Conservation (phyloP, 2,329 filamentous ascomycete genomes). For the Pseudohalonectria lignicola region DNA sequence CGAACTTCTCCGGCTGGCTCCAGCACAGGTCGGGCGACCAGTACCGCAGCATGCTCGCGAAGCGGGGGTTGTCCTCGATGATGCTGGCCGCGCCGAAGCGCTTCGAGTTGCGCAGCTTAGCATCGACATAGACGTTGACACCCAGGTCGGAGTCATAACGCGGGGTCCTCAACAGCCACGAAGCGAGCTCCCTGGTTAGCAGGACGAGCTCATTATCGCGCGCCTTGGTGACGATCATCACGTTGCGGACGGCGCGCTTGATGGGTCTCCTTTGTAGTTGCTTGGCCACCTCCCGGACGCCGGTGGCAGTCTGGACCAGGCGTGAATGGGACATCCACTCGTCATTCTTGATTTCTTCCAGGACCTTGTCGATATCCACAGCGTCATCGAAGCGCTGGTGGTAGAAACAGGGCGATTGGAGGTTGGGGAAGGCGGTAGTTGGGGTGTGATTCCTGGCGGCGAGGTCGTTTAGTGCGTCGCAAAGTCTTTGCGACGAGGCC, state of each 20-base stretch:
- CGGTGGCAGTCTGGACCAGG: slow-evolving; percentile 88
- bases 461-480: slow-evolving; percentile 46
- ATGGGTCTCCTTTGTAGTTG: slow-evolving; percentile 88
- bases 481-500: slow-evolving; percentile 49
- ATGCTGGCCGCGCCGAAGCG: slow-evolving; percentile 73
- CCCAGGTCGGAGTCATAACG: slow-evolving; percentile 84
- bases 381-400: slow-evolving; percentile 95
- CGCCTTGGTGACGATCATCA: slow-evolving; percentile 99
- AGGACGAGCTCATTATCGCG: slow-evolving; percentile 88
- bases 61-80: slow-evolving; percentile 62
- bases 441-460: slow-evolving; percentile 28
- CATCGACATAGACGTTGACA: slow-evolving; percentile 96
- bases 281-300: slow-evolving; percentile 89
- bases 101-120: slow-evolving; percentile 79
- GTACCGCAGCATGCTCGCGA: slow-evolving; percentile 77
- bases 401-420: slow-evolving; percentile 95
- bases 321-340: slow-evolving; percentile 89
- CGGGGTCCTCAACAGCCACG: slow-evolving; percentile 81
- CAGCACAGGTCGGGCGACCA: slow-evolving; percentile 97
- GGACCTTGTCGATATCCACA: slow-evolving; percentile 86
- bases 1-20: slow-evolving; percentile 87
- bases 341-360: slow-evolving; percentile 85
- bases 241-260: slow-evolving; percentile 79
- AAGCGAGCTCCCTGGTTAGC: slow-evolving; percentile 75
- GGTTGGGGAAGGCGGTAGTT: slow-evolving; percentile 47